phyloP scores from a whole-genome alignment of 1,284 basidiomycete genomes.

The Xerocomus minutiporus region DNA sequence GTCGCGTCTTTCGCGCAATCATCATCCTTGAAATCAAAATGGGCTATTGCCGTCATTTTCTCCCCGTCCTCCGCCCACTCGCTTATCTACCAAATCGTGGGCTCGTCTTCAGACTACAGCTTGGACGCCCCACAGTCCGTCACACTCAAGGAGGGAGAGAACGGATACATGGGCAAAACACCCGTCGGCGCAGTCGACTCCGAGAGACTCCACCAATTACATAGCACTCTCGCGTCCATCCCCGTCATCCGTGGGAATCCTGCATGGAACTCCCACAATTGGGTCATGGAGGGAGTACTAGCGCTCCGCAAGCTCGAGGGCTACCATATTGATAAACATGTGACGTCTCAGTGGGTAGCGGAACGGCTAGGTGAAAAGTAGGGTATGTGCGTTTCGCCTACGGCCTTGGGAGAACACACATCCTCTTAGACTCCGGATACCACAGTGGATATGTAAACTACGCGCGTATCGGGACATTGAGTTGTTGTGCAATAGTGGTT shows the following conservation, averaged over 20 bases:
- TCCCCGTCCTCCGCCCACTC: slow-evolving; percentile 28
- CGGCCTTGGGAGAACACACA: slow-evolving; percentile 2
- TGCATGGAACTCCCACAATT: slow-evolving; percentile 28
- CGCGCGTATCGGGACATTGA: slow-evolving; percentile 21
- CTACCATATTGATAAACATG: slow-evolving; percentile 29
- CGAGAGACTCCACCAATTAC: slow-evolving; percentile 27
- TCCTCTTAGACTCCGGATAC: slow-evolving; percentile 16
- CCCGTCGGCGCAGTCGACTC: slow-evolving; percentile 28
- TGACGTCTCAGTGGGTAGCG: slow-evolving; percentile 30
- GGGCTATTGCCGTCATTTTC: slow-evolving; percentile 31
- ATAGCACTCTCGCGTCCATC: slow-evolving; percentile 26
- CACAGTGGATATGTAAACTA: slow-evolving; percentile 13
- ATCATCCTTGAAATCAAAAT: slow-evolving; percentile 19
- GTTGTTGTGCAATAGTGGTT: slow-evolving; percentile 8
- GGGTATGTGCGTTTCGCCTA: slow-evolving; percentile 4
- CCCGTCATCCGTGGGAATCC: slow-evolving; percentile 27
- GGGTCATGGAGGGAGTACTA: slow-evolving; percentile 31
- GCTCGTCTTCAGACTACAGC: slow-evolving; percentile 27
- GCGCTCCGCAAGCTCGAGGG: slow-evolving; percentile 29
- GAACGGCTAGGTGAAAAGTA: slow-evolving; percentile 30
- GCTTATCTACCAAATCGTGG: slow-evolving; percentile 30
- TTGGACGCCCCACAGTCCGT: slow-evolving; percentile 33
- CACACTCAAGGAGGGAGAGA: slow-evolving; percentile 30
- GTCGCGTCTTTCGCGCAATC: slow-evolving; percentile 26
- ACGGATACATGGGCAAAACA: slow-evolving; percentile 22